These are phyloP conservation scores for Breviolum minutum DNA, from an alignment of 73 alveolate species.

Conservation along the genomic window DNA sequence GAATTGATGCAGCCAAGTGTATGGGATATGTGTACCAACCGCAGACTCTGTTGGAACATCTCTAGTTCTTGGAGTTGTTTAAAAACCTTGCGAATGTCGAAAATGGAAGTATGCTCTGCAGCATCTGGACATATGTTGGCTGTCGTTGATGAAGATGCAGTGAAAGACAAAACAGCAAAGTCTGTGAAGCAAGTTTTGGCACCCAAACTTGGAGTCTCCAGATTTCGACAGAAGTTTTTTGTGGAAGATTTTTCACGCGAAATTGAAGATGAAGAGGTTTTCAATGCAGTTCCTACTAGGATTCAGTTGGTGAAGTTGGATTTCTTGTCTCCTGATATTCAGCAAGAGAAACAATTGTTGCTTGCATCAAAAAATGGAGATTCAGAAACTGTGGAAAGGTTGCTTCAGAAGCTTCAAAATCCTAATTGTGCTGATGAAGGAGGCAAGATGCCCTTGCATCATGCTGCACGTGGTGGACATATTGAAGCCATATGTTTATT, in stretches of 20 bases:
- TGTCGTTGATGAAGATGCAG: not conserved
- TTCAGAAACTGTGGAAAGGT: not conserved
- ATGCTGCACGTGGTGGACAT: not conserved
- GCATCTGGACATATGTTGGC: conserved; percentile 7
- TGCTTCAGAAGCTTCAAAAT: not conserved
- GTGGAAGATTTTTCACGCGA: not conserved
- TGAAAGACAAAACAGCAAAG: not conserved
- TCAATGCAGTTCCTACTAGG: not conserved
- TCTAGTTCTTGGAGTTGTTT: too few species aligned
- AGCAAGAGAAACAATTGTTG: not conserved
- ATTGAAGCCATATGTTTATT: not conserved
- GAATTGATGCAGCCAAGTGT: too few species aligned
- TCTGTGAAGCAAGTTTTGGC: not conserved
- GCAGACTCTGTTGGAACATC: too few species aligned
- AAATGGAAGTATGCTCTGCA: conserved; percentile 14
- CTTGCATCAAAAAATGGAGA: not conserved
- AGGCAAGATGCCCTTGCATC: not conserved
- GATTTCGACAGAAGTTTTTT: not conserved
- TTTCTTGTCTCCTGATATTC: not conserved
- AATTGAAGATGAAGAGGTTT: not conserved
- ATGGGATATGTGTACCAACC: too few species aligned
- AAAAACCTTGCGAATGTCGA: not conserved
- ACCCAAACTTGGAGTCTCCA: not conserved
- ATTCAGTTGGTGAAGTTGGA: not conserved
- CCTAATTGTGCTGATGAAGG: not conserved